These are phyloP conservation scores for Raphanus sativus DNA, from an alignment of 345 rosid species.

Conservation along the genomic window DNA sequence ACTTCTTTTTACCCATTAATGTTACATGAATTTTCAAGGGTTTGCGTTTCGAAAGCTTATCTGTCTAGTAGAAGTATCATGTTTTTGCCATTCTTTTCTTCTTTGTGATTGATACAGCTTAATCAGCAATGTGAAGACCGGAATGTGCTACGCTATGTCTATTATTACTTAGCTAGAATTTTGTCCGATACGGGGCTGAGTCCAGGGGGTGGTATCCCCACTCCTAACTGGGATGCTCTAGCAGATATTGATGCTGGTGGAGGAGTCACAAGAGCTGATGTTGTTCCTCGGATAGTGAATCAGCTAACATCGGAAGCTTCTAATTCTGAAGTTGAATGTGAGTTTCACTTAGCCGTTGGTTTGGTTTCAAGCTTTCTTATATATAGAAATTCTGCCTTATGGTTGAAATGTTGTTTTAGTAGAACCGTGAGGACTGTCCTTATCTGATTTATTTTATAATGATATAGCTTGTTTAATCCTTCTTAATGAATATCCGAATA, in stretches of 20 bases:
- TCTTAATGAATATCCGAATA: constrained; percentile 16
- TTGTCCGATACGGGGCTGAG: constrained; percentile 83
- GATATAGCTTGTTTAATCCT: constrained; percentile 12
- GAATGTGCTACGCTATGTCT: constrained; percentile 92
- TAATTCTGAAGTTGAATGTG: constrained; percentile 81
- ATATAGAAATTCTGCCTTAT: background rate
- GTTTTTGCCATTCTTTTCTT: constrained; percentile 11
- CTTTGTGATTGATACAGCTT: constrained; percentile 58
- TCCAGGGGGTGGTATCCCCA: constrained; percentile 98
- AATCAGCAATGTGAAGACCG: constrained; percentile 96
- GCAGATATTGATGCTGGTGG: constrained; percentile 98
- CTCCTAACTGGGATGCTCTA: constrained; percentile 99
- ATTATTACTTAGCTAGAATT: constrained; percentile 96
- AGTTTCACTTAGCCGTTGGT: constrained; percentile 8
- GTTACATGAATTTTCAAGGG: background rate
- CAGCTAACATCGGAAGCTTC: constrained; percentile 81
- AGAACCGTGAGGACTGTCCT: background rate
- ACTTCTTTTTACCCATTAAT: background rate
- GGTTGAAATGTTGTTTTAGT: background rate
- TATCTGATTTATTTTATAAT: constrained; percentile 17
- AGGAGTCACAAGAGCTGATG: constrained; percentile 99
- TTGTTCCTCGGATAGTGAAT: constrained; percentile 80
- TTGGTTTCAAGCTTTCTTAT: constrained; percentile 8
- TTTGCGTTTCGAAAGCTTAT: constrained; percentile 17
- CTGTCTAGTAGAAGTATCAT: constrained; percentile 7